Evolutionary conservation across 169 alveolate species (phyloP).

Genomic region (Cystoisospora suis): DNA sequence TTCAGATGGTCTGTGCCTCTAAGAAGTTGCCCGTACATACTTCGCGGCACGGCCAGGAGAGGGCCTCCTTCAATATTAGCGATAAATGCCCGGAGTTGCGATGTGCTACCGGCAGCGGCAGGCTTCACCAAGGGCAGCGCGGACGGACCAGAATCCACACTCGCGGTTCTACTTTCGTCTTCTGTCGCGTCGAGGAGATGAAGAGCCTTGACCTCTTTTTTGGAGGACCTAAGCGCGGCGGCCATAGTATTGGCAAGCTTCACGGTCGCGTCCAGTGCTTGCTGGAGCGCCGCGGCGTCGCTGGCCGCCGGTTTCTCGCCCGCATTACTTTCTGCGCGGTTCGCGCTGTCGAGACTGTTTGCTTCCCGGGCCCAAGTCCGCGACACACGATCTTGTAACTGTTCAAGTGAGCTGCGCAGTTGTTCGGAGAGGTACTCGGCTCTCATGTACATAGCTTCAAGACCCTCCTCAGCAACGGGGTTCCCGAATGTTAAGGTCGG

Average conservation of each 20-base stretch:
- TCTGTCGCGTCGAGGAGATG: neutral
- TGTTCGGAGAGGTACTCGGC: neutral
- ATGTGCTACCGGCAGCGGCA: neutral
- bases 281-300: neutral
- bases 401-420: neutral
- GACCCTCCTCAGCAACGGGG: neutral
- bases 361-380: neutral
- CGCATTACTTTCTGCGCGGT: neutral
- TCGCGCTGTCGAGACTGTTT: neutral
- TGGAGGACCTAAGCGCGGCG: constrained; percentile 3
- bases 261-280: constrained; percentile 25
- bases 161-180: too few relatives aligned
- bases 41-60: constrained; percentile 24
- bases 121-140: neutral
- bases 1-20: neutral
- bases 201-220: constrained; percentile 19
- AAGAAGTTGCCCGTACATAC: neutral
- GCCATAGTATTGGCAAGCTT: constrained; percentile 2
- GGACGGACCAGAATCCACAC: too few relatives aligned
- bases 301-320: neutral
- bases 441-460: neutral
- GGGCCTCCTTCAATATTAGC: constrained; percentile 14
- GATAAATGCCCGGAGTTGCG: constrained; percentile 4
- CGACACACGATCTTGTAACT: neutral
- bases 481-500: neutral